Base-by-base conservation (phyloP, 805 yeast genomes). In the Ogataea minuta region DNA sequence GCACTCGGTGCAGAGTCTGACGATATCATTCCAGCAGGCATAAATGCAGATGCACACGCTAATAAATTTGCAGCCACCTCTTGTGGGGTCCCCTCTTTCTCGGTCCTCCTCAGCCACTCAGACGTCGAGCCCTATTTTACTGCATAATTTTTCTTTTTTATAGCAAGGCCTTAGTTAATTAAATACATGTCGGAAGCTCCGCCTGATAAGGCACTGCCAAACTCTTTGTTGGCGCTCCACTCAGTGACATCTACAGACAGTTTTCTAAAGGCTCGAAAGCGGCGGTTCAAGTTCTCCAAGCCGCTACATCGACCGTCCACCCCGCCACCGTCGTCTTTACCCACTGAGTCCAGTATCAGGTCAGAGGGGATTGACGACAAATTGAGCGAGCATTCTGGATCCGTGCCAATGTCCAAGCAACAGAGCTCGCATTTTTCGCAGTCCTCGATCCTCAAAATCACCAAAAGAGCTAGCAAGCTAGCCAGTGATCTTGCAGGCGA, bases 1-100 rank as follows among this genome's bases (percentile, higher is more conserved):
- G 60, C 31, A 3, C 21, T 30, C 4, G 41, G 34, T 27, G 31
- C 31, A 14, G 67, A 63, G 6, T 68, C 72, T 14, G 68, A 64
- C 2, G 64, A 81, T n/a, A 46, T 8, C 5, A 8, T 8, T 19
- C 48, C 1, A 67, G 84, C 28, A 75, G 89, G 51, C 49, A 61
- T 34, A 57, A 63, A 1, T 95, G 88, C 56, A 58, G 51, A 30
- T 95, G 87, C 54, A 95, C 95, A 9, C 63, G 73, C 34, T 56
- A 41, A 24, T 28, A 26, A 12, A 42, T 46, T 5, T 43, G 30
- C 17, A 7, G 12, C 15, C 6, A 14, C 13, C 9, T 25, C 28
- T 6, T 6, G 9, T 25, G 5, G 28, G 5, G 28, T 25, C 6
- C 9, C 28, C 26, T n/a, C 25, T n/a, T 28, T 28, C n/a, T 28